These are phyloP conservation scores for Berberis thunbergii DNA, from an alignment of 164 flowering plant genomes.

Conservation along the genomic window DNA sequence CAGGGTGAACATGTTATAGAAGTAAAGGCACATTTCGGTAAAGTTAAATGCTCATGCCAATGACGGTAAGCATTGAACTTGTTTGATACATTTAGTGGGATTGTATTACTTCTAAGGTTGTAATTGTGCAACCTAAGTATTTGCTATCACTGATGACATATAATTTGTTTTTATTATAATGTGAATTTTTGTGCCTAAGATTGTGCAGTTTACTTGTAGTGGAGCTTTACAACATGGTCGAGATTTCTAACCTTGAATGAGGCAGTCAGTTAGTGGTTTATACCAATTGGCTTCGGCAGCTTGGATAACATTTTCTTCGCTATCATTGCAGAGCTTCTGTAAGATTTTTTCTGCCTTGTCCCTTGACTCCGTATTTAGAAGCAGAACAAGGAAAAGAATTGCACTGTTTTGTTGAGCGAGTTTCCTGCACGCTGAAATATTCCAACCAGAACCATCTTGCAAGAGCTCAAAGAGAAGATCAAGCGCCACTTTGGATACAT, in stretches of 20 bases:
- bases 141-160: too few species aligned
- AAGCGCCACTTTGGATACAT: slow-evolving; percentile 42
- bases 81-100: too few species aligned
- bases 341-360: slow-evolving; percentile 49
- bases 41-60: too few species aligned
- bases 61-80: too few species aligned
- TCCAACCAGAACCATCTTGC: slow-evolving; percentile 51
- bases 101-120: too few species aligned
- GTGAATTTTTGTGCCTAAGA: too few species aligned
- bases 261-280: slow-evolving; percentile 43
- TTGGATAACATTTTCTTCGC: slow-evolving; percentile 37
- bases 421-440: slow-evolving; percentile 26
- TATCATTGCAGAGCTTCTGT: slow-evolving; percentile 39
- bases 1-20: neutral
- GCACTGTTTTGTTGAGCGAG: slow-evolving; percentile 35
- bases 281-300: slow-evolving; percentile 56
- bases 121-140: too few species aligned
- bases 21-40: neutral
- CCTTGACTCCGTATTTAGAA: slow-evolving; percentile 38
- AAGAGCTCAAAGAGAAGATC: slow-evolving; percentile 52
- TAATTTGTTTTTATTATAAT: too few species aligned
- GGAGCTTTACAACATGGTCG: neutral
- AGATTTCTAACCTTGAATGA: slow-evolving; percentile 39
- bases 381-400: slow-evolving; percentile 44
- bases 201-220: too few species aligned